Base-by-base conservation (phyloP, 352 stramenopile species). In the Pythium pyrilobum region DNA sequence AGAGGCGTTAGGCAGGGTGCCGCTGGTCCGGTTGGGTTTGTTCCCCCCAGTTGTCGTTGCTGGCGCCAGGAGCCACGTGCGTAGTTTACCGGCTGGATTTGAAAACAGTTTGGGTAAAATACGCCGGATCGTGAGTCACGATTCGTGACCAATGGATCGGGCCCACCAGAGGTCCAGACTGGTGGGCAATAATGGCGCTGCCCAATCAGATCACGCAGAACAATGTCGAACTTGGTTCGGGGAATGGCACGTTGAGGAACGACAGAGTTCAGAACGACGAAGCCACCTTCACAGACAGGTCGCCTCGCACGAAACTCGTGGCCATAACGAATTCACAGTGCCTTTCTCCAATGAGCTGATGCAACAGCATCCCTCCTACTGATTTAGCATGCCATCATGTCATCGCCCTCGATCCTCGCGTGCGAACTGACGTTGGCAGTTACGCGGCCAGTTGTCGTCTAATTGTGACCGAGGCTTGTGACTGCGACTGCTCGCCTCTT, bases 381-480 rank as follows among this genome's bases (percentile, higher is more conserved):
- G 37, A 24, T 43, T 43, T 43, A 43, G 37, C n/a, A 7, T 7
- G 13, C 10, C 37, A 43, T 24, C 9, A 9, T 43, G 13, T n/a
- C n/a, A n/a, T n/a, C n/a, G n/a, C n/a, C n/a, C n/a, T n/a, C n/a
- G n/a, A 32, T 47, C 12, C 43, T 38, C n/a, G 24, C 41, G 41
- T 53, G 39, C 39, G 23, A 45, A 32, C 21, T 56, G 45, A 23
- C 45, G 54, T 28, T 41, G 56, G 45, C 49, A 29, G 38, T 62
- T 56, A 46, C 45, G 41, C 36, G 38, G 44, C 20, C 36, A 31
- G 6, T 16, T 38, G 56, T 55, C 24, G 50, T 65, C 50, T 44
- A 59, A 56, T 65, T 65, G 57, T 49, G 43, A 16, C 21, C 10
- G 29, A 49, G 28, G 3, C 49, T 28, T 11, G n/a, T 43, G n/a